A percentile compares a stretch with the other conserved stretches of the same genome.
These are phyloP conservation scores for Parastagonospora avenae DNA, from an alignment of 2,329 filamentous ascomycete species.

Conservation along the genomic window DNA sequence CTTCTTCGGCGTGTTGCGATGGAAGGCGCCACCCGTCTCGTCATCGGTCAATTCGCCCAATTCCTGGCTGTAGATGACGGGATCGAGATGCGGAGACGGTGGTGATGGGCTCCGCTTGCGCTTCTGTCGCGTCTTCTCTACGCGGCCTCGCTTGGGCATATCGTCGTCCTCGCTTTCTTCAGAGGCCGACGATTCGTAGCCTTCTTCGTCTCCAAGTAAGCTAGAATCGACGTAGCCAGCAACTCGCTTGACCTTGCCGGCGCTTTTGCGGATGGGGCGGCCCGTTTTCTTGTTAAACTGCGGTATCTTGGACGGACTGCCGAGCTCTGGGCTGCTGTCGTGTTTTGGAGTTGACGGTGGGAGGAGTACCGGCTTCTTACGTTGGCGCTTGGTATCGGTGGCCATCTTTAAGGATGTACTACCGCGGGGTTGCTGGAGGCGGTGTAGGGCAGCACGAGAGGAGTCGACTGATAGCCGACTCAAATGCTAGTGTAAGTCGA, in stretches of 20 bases:
- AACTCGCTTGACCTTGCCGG: conserved; percentile 40
- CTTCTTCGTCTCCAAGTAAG: conserved; percentile 39
- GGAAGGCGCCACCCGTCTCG: conserved; percentile 24
- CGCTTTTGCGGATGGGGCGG: conserved; percentile 50
- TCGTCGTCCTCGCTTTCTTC: conserved; percentile 36
- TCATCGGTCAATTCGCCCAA: conserved; percentile 35
- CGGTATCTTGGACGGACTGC: conserved; percentile 29
- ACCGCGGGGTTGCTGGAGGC: neutral
- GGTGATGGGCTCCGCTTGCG: conserved; percentile 45
- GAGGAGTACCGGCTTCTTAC: neutral
- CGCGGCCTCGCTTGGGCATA: conserved; percentile 18
- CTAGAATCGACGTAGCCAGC: conserved; percentile 50
- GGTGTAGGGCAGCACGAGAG: conserved; percentile 4
- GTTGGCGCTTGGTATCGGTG: neutral
- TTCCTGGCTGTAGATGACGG: conserved; percentile 37
- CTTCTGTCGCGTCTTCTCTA: conserved; percentile 32
- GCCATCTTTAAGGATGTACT: conserved; percentile 10
- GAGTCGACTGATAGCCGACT: neutral
- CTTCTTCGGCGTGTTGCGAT: conserved; percentile 18
- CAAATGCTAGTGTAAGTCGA: neutral
- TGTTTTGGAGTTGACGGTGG: conserved; percentile 2
- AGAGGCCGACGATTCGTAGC: conserved; percentile 25
- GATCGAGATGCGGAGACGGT: conserved; percentile 40
- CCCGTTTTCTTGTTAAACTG: conserved; percentile 49
- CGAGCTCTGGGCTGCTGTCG: conserved; percentile 38